These are phyloP conservation scores for Arachnopeziza araneosa DNA, from an alignment of 2,329 filamentous ascomycete genomes.

Conservation along the genomic window DNA sequence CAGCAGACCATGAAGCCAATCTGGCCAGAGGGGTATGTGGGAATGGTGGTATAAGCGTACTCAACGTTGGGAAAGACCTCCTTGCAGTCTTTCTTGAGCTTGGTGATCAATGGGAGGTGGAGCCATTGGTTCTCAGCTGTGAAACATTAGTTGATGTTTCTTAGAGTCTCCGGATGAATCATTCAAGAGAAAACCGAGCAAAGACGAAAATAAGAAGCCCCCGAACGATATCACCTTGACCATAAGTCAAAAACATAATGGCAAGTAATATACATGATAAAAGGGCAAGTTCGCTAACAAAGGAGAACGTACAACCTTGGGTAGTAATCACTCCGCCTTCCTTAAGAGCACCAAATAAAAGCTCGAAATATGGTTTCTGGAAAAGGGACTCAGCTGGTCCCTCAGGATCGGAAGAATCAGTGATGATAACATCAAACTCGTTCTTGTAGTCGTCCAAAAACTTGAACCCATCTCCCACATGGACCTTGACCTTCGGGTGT, in stretches of 20 bases:
- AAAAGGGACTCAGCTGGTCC: conserved; percentile 94
- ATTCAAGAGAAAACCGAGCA: conserved; percentile 1
- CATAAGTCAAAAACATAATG: conserved; percentile 1
- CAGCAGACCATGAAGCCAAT: conserved; percentile 99
- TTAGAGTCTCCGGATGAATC: not conserved
- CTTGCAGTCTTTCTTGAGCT: conserved; percentile 95
- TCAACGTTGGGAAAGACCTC: conserved; percentile 96
- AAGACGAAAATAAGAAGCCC: not conserved
- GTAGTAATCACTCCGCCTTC: conserved; percentile 98
- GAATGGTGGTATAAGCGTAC: conserved; percentile 99
- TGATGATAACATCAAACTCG: conserved; percentile 98
- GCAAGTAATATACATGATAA: not conserved
- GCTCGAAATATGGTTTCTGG: conserved; percentile 98
- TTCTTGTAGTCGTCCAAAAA: conserved; percentile 96
- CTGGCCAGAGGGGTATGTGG: conserved; percentile 97
- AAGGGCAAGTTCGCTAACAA: conserved; percentile 30
- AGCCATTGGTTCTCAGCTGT: conserved; percentile 99
- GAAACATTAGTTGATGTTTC: conserved; percentile 11
- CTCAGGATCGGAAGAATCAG: conserved; percentile 95
- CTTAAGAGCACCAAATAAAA: conserved; percentile 81
- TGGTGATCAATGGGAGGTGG: conserved; percentile 85
- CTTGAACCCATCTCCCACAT: conserved; percentile 97
- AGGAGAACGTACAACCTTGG: conserved; percentile 98
- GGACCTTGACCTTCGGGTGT: conserved; percentile 87
- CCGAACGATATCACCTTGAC: not conserved